Evolutionary conservation across 176 grass and related monocot genomes (phyloP).

Genomic region (Sorghum bicolor): Sorghum_bicolor_NCBIv3 NC_012871.2:8919001-8919500

Average conservation of each 20-base stretch:
- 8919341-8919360: neutral
- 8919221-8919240: neutral
- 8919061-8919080: neutral
- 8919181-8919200: neutral
- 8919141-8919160: neutral
- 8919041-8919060: neutral
- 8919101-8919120: neutral
- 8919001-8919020: too few relatives aligned
- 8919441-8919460: neutral
- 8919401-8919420: neutral
- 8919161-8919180: neutral
- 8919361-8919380: neutral
- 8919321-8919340: neutral
- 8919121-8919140: neutral
- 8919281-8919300: neutral
- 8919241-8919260: too few relatives aligned
- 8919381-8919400: too few relatives aligned
- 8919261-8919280: neutral
- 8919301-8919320: neutral
- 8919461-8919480: neutral
- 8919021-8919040: too few relatives aligned
- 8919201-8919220: neutral
- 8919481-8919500: neutral
- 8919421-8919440: neutral
- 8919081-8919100: conserved; percentile 4